Conservation (phyloP, 2,329 filamentous ascomycete genomes). For the Fusarium odoratissimum region DNA sequence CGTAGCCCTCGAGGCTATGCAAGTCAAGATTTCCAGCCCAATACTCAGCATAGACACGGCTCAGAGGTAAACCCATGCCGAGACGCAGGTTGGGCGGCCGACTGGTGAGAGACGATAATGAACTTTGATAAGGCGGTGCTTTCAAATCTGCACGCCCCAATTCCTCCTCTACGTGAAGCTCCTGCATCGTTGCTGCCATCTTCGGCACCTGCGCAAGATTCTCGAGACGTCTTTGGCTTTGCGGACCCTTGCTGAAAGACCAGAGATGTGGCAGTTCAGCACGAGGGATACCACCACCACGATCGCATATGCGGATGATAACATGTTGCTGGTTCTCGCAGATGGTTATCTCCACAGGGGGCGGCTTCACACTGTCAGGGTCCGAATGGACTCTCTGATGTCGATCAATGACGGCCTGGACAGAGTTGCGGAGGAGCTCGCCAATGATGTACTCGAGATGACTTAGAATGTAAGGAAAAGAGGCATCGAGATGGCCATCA, state of each 20-base stretch:
- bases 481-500: constrained; percentile 86
- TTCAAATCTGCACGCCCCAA: constrained; percentile 56
- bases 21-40: constrained; percentile 94
- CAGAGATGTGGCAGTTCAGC: constrained; percentile 90
- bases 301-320: constrained; percentile 95
- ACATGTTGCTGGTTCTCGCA: constrained; percentile 95
- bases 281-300: constrained; percentile 89
- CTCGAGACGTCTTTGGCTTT: constrained; percentile 79
- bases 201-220: constrained; percentile 90
- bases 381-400: constrained; percentile 58
- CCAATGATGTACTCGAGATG: constrained; percentile 98
- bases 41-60: constrained; percentile 95
- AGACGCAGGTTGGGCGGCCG: constrained; percentile 87
- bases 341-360: constrained; percentile 92
- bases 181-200: constrained; percentile 93
- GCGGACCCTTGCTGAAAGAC: constrained; percentile 95
- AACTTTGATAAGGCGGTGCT: constrained; percentile 63
- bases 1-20: constrained; percentile 94
- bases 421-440: constrained; percentile 92
- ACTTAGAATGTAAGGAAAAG: constrained; percentile 94
- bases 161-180: constrained; percentile 69
- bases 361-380: constrained; percentile 59
- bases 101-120: constrained; percentile 81
- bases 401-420: constrained; percentile 89
- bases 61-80: constrained; percentile 93